Evolutionary conservation across 2,329 filamentous ascomycete genomes (phyloP).

Genomic region (Penicillium sp.): DNA sequence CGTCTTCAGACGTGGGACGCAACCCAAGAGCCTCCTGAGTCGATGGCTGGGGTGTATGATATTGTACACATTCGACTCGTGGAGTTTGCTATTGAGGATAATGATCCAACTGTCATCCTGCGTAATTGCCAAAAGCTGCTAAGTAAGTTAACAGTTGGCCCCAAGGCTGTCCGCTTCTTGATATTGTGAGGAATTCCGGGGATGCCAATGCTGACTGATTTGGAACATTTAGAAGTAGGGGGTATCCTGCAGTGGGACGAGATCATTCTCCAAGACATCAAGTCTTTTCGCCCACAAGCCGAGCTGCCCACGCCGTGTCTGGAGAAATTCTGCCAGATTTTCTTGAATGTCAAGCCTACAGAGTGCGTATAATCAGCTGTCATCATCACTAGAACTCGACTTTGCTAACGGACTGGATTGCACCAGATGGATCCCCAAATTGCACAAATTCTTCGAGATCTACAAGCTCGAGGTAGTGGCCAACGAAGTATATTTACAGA

Average conservation of each 20-base stretch:
- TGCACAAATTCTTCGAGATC: background rate
- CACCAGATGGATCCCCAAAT: background rate
- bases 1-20: background rate
- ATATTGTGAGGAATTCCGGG: too few species aligned
- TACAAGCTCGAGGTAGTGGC: background rate
- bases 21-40: background rate
- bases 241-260: background rate
- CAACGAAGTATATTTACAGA: background rate
- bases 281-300: background rate
- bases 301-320: background rate
- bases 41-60: background rate
- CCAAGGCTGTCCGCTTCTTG: too few species aligned
- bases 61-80: conserved; percentile 3
- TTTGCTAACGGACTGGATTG: background rate
- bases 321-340: background rate
- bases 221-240: background rate
- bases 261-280: background rate
- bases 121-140: background rate
- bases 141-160: background rate
- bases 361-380: background rate
- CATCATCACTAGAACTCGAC: background rate
- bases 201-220: background rate
- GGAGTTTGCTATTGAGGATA: background rate
- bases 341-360: background rate
- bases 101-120: background rate